These are phyloP conservation scores for Taphrina pruni DNA, from an alignment of 1,139 yeast genomes.

Conservation along the genomic window DNA sequence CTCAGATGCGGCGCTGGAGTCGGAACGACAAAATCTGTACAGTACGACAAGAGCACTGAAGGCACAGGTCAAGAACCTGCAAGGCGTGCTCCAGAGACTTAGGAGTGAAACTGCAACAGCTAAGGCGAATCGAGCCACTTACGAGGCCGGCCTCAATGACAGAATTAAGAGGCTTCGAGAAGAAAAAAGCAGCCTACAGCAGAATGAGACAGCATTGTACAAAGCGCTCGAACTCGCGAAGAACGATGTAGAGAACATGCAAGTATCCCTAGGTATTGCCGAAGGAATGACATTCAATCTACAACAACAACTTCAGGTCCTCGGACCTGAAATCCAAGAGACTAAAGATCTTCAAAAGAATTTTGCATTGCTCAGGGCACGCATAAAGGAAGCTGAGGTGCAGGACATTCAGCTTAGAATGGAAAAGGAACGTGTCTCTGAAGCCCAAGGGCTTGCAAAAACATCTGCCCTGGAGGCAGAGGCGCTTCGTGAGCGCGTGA, in stretches of 20 bases:
- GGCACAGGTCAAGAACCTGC: constrained; percentile 40
- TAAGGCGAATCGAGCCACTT: constrained; percentile 39
- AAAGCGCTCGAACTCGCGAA: constrained; percentile 20
- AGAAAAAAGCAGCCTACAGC: constrained; percentile 36
- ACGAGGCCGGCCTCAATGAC: constrained; percentile 43
- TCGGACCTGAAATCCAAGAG: constrained; percentile 37
- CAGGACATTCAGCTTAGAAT: constrained; percentile 32
- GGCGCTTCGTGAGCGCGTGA: constrained; percentile 21
- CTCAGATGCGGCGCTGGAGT: constrained; percentile 43
- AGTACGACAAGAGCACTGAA: constrained; percentile 43
- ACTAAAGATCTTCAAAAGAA: constrained; percentile 30
- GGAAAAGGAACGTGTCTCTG: constrained; percentile 34
- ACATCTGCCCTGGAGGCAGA: constrained; percentile 11
- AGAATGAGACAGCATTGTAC: constrained; percentile 23
- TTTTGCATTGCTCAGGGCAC: constrained; percentile 21
- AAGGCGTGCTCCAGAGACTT: constrained; percentile 31
- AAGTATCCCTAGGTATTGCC: constrained; percentile 24
- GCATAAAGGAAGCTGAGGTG: constrained; percentile 35
- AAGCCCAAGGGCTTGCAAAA: constrained; percentile 22
- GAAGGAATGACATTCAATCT: constrained; percentile 28
- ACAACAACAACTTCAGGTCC: constrained; percentile 23
- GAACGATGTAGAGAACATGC: constrained; percentile 28
- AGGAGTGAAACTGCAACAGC: constrained; percentile 42
- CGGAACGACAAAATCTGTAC: constrained; percentile 44
- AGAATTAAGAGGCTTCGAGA: constrained; percentile 43